Evolutionary conservation across 2,329 filamentous ascomycete species (phyloP), one percentile per base, ranked within the genome.

Genomic region (Juglanconis sp.): DNA sequence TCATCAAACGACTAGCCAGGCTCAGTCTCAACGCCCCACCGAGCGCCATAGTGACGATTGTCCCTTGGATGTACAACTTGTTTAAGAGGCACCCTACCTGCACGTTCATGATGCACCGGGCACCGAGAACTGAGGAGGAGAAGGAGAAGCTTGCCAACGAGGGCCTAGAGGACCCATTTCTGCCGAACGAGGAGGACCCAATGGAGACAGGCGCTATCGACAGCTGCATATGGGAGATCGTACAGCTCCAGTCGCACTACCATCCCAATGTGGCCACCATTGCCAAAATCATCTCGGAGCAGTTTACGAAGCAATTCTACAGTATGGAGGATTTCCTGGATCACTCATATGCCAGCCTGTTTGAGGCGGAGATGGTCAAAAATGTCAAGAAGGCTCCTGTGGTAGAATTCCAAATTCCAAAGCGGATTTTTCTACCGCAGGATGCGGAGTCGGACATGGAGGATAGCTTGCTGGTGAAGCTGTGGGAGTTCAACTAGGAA

Each of bases 241-340:
- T 96, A 62, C 92, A 92, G 61, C 79, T 98, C 60, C 92, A 96
- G 73, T 88, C 87, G 1, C 96, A 99, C 74, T 98, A 96, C 74
- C 95, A 99, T 71, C 95, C 96, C 13, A 99, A 98, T 68, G 92
- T 99, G 31, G 93, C 94, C 0, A 95, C 93, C 3, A 87, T 99
- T 66, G 89, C 92, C 49, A 95, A 92, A 74, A 96, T 99, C 65
- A 87, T 99, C 60, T 91, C 91, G 2, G 92, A 98, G 76, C 95
- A 98, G 73, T 99, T 98, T 73, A 99, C 95, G 2, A 99, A 99
- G 77, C 88, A 92, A 66, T 84, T 89, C 3, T 99, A 98, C 75
- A 95, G 92, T 68, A 77, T 97, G n/a, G 95, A 99, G 71, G 95
- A 99, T 71, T 99, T 99, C 74, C 77, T 98, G 52, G 95, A 99